Base-by-base conservation (phyloP, 768 basidiomycete genomes). In the Favolaschia claudopus region DNA sequence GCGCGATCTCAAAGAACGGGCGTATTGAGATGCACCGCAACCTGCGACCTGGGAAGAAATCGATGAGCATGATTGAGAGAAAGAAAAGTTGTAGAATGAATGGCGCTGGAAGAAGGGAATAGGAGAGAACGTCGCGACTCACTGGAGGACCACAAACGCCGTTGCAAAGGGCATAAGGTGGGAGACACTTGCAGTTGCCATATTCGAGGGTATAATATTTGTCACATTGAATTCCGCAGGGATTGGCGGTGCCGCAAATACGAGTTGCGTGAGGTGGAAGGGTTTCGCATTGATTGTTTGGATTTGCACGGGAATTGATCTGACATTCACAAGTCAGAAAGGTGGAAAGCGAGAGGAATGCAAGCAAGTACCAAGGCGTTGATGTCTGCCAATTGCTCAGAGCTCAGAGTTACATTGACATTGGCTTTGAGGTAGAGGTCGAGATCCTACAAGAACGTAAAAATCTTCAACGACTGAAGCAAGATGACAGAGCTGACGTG, bases 21-120 rank as follows among this genome's bases (percentile, higher is more conserved):
- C n/a, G n/a, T n/a, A n/a, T n/a, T n/a, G n/a, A n/a, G n/a, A n/a
- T n/a, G n/a, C n/a, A n/a, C n/a, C n/a, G n/a, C n/a, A n/a, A n/a
- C n/a, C n/a, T n/a, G n/a, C n/a, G n/a, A n/a, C n/a, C n/a, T n/a
- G n/a, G 19, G 34, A 20, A 29, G 1, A 47, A 19, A 39, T 40
- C 22, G 36, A 22, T 20, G 22, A 20, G 19, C 15, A 36, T 39
- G 1, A 28, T 2, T 38, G 5, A 44, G 25, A 25, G 15, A 32
- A 5, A 20, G 22, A 3, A 40, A 22, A 12, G 13, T 20, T 25
- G 32, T 34, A 15, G 22, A 1, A 52, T 55, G 22, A 6, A 64
- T 58, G 60, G 42, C 55, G 56, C 13, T 60, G 48, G 48, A 55
- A n/a, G n/a, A n/a, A n/a, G n/a, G n/a, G n/a, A n/a, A n/a, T n/a